Conservation (phyloP, 805 yeast species). For the Schwanniomyces pseudopolymorphus region DNA sequence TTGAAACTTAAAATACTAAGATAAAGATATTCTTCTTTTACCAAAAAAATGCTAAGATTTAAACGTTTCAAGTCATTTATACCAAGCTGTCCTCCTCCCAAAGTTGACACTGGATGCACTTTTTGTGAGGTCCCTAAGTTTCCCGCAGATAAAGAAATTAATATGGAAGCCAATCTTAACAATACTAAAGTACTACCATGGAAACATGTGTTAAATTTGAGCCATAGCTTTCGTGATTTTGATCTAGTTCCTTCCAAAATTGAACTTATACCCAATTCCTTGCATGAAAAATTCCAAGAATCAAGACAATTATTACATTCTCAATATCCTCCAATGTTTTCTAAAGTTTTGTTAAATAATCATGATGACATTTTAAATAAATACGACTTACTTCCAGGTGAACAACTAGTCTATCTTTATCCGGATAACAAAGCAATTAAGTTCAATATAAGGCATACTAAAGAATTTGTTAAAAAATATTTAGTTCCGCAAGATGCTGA, state of each 20-base stretch:
- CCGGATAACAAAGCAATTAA: slow-evolving; percentile 53
- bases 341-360: slow-evolving; percentile 39
- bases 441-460: slow-evolving; percentile 28
- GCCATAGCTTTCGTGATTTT: slow-evolving; percentile 39
- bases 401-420: slow-evolving; percentile 43
- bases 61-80: slow-evolving; percentile 7
- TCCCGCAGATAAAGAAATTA: slow-evolving; percentile 45
- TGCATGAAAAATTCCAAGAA: slow-evolving; percentile 36
- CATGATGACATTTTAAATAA: slow-evolving; percentile 8
- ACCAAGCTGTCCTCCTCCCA: slow-evolving; percentile 49
- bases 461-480: slow-evolving; percentile 41
- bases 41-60: neutral
- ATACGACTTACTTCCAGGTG: slow-evolving; percentile 1
- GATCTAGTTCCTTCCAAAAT: slow-evolving; percentile 49
- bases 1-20: neutral
- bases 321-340: slow-evolving; percentile 49
- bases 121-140: slow-evolving; percentile 42
- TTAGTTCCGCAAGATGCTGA: slow-evolving; percentile 34
- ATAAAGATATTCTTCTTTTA: neutral
- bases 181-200: slow-evolving; percentile 51
- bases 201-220: slow-evolving; percentile 56
- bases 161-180: slow-evolving; percentile 36
- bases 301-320: slow-evolving; percentile 38
- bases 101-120: slow-evolving; percentile 62
- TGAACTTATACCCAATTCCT: slow-evolving; percentile 46